Conservation (phyloP, 495 filamentous ascomycete genomes). For the Bryoglossum gracile region DNA sequence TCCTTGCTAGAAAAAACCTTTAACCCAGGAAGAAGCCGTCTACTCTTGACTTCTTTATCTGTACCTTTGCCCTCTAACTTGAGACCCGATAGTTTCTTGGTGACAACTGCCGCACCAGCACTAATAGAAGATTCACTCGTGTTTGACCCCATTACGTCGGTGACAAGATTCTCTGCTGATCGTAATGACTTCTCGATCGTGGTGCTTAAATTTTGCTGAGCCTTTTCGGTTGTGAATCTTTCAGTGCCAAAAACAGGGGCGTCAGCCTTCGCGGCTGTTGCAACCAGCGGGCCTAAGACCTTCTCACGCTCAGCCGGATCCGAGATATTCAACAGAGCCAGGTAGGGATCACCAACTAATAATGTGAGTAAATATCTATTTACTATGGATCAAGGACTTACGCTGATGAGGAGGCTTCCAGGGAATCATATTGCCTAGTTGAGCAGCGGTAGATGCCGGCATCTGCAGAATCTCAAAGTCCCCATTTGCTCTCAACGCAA, state of each 20-base stretch:
- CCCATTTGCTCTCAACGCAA: constrained; percentile 65
- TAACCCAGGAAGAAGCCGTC: background rate
- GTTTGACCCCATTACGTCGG: no score
- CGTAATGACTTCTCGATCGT: constrained; percentile 31
- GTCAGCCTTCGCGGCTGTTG: constrained; percentile 35
- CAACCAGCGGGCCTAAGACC: constrained; percentile 37
- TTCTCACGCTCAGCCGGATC: constrained; percentile 31
- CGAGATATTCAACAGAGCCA: constrained; percentile 40
- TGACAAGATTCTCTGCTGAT: constrained; percentile 14
- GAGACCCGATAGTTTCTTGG: background rate
- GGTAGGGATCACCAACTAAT: constrained; percentile 36
- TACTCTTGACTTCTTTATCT: background rate
- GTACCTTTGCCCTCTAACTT: background rate
- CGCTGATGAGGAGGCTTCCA: constrained; percentile 27
- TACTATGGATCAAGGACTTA: constrained; percentile 1
- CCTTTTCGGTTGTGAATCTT: constrained; percentile 11
- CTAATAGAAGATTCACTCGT: no score
- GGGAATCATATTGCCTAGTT: constrained; percentile 36
- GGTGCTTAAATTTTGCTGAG: constrained; percentile 22
- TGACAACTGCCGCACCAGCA: no score
- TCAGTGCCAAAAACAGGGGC: constrained; percentile 38
- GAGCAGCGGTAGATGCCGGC: constrained; percentile 45
- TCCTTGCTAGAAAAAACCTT: constrained; percentile 12
- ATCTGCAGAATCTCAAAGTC: constrained; percentile 58
- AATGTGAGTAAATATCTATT: constrained; percentile 13